Evolutionary conservation across 2,329 filamentous ascomycete genomes (phyloP), one percentile per base, ranked within the genome.

Genomic region (Emericellopsis atlantica): DNA sequence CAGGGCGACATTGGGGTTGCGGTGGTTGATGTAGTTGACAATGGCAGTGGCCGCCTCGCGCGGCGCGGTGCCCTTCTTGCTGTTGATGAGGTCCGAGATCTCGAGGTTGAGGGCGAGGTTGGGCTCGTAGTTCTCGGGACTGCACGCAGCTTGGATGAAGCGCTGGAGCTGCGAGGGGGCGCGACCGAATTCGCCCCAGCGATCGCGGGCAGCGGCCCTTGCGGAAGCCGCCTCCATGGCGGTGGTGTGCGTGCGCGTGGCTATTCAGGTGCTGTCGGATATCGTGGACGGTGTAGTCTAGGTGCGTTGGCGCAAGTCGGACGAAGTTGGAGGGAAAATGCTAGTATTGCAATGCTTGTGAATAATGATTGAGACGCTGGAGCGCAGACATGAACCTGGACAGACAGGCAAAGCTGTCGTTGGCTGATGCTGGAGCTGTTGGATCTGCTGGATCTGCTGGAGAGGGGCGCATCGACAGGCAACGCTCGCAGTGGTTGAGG

Each of bases 61-160:
- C 47, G 92, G 92, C 66, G 89, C 82, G 62, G 83, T 86, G 56
- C 90, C 90, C 68, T 96, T 96, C 70, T 96, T 98, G 55, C 81
- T 82, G 65, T 98, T 98, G 70, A 98, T 85, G 54, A 96, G 68
- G 67, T 98, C 92, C 54, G 88, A 73, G 54, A 98, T 94, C 72
- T 98, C 92, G 58, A 98, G 84, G 58, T 92, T 93, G 48, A 98
- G 70, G 44, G 89, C 92, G 42, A 98, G 81, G 58, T 98, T 96
- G 47, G 92, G 90, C 69, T 98, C 92, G 69, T 88, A 95, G 67
- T 96, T 95, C 60, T 94, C 85, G 40, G 92, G 87, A 55, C 92
- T 93, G 69, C 92, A 96, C 49, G 92, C 90, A 66, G 89, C 89
- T 60, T 92, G 80, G 62, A 98, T 94, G 64, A 89, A 95, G 64